Conservation (phyloP, 2,329 filamentous ascomycete species). For the Furcasterigmium sp. region DNA sequence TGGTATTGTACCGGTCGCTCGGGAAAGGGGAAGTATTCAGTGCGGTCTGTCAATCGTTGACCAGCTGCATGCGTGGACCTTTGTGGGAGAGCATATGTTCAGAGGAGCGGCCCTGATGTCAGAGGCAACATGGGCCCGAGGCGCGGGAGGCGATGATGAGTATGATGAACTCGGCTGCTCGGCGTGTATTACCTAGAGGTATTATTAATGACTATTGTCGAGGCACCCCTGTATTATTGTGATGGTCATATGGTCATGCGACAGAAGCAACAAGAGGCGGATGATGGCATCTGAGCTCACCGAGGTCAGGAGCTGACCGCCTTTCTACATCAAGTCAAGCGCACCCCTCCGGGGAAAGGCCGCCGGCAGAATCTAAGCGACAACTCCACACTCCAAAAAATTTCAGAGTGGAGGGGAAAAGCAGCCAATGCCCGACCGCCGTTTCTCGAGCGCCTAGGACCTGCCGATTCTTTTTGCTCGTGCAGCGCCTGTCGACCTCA, state of each 20-base stretch:
- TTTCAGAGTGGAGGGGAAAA: conserved; percentile 10
- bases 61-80: no score
- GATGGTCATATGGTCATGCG: no score
- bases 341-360: conserved; percentile 8
- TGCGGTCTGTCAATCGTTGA: no score
- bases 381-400: conserved; percentile 15
- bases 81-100: no score
- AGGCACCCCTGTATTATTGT: no score
- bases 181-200: neutral
- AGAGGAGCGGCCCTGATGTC: no score
- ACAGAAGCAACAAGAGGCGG: no score
- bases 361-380: conserved; percentile 14
- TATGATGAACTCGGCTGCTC: conserved; percentile 3
- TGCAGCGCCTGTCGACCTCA: no score
- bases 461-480: neutral
- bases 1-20: no score
- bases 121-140: no score
- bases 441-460: neutral
- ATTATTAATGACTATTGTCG: conserved; percentile 6
- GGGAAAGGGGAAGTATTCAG: no score
- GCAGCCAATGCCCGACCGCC: conserved; percentile 8
- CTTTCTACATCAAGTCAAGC: conserved; percentile 1
- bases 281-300: no score
- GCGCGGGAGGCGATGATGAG: neutral
- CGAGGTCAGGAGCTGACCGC: neutral